These are phyloP conservation scores for Boletus vermiculosoides DNA, from an alignment of 768 basidiomycete species.

Conservation along the genomic window DNA sequence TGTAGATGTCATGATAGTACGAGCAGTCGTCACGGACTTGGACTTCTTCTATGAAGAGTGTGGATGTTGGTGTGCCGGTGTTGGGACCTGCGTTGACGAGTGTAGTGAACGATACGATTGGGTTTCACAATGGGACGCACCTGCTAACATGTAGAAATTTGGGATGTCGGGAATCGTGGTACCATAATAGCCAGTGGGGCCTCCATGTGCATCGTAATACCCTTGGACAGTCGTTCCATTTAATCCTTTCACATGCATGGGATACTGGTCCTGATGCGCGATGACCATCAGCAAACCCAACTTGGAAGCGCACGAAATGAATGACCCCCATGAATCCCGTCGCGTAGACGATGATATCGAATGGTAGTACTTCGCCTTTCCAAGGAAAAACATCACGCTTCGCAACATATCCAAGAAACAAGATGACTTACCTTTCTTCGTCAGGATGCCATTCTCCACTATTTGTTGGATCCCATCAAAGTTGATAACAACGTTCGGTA, in stretches of 20 bases:
- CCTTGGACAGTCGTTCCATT: conserved; percentile 24
- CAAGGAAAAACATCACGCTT: neutral
- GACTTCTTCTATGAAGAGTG: conserved; percentile 28
- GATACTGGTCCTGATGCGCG: conserved; percentile 19
- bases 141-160: conserved; percentile 34
- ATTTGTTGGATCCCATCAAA: conserved; percentile 25
- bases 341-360: conserved; percentile 36
- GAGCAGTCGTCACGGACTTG: conserved; percentile 20
- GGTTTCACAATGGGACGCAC: conserved; percentile 14
- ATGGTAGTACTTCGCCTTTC: conserved; percentile 27
- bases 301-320: neutral
- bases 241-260: conserved; percentile 25
- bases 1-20: neutral
- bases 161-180: conserved; percentile 37
- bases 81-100: conserved; percentile 24
- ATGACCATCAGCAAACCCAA: neutral
- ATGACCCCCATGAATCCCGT: conserved; percentile 35
- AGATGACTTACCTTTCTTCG: conserved; percentile 19
- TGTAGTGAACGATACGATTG: neutral
- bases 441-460: conserved; percentile 22
- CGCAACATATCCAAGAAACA: neutral
- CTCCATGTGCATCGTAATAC: conserved; percentile 30
- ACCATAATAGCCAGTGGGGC: conserved; percentile 36
- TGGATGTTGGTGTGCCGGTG: conserved; percentile 25
- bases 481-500: conserved; percentile 25